A percentile compares a stretch with the other conserved stretches of the same genome.
Conservation (phyloP, 31 red algal species). For the Bonnemaisonia californica region DNA sequence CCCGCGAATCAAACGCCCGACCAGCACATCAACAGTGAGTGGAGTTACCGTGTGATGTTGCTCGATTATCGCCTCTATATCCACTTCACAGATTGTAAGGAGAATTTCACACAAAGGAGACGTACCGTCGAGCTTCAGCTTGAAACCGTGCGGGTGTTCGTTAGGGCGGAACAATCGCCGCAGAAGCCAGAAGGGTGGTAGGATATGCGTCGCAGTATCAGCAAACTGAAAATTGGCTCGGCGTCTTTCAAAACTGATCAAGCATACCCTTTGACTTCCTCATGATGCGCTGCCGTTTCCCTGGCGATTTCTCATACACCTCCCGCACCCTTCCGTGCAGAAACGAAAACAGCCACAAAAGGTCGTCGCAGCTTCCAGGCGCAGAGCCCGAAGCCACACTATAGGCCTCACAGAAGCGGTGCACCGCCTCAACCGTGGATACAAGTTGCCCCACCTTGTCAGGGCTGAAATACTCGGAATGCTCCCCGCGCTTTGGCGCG, state of each 20-base stretch:
- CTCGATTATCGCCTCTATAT: no score
- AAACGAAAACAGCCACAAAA: slow-evolving; percentile 73
- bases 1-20: no score
- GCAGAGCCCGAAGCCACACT: slow-evolving; percentile 24
- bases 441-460: slow-evolving; percentile 59
- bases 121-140: no score
- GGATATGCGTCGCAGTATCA: no score
- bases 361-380: slow-evolving; percentile 31
- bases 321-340: slow-evolving; percentile 59
- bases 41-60: no score
- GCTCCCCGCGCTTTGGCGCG: slow-evolving; percentile 52
- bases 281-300: slow-evolving; percentile 65
- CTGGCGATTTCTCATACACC: slow-evolving; percentile 59
- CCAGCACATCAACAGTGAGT: no score
- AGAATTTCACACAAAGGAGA: no score
- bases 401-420: slow-evolving; percentile 61
- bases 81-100: no score
- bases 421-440: slow-evolving; percentile 70
- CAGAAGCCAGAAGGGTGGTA: no score
- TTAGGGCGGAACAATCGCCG: no score
- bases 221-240: no score
- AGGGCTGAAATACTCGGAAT: slow-evolving; percentile 65
- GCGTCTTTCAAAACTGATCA: slow-evolving; percentile 48
- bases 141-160: no score
- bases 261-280: slow-evolving; percentile 64